Percentiles rank a stretch among this genome's conserved stretches.
Conservation (phyloP, 257 asterid genomes). For the Plectranthus barbatus region DNA sequence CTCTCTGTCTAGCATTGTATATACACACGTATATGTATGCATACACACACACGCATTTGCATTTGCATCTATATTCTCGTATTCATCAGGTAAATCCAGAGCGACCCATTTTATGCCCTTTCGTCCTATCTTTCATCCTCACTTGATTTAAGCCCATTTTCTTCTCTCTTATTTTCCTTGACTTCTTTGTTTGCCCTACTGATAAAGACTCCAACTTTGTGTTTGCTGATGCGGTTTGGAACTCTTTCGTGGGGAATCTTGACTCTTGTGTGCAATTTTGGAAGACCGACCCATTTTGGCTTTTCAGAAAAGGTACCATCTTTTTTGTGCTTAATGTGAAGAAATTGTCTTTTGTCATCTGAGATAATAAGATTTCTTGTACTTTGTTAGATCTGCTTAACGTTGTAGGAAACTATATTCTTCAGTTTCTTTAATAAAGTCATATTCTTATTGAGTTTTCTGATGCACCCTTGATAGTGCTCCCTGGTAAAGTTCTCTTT, state of each 20-base stretch:
- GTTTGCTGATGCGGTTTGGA: slow-evolving; percentile 5
- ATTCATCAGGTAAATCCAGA: slow-evolving; percentile 13
- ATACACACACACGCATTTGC: background rate
- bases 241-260: slow-evolving; percentile 20
- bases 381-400: slow-evolving; percentile 25
- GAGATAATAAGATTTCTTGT: background rate
- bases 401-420: background rate
- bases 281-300: slow-evolving; percentile 28
- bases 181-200: background rate
- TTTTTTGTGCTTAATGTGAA: slow-evolving; percentile 3
- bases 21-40: too few species aligned
- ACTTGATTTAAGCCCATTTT: slow-evolving; percentile 9
- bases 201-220: background rate
- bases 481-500: slow-evolving; percentile 18
- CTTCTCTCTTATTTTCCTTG: background rate
- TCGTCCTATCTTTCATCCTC: background rate
- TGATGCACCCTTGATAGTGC: slow-evolving; percentile 22
- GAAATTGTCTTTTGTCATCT: background rate
- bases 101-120: slow-evolving; percentile 9
- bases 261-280: slow-evolving; percentile 18
- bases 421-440: background rate
- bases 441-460: slow-evolving; percentile 3
- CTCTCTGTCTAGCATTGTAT: slow-evolving; percentile 11
- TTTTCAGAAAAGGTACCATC: slow-evolving; percentile 31
- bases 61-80: background rate